Evolutionary conservation across 176 grass and related monocot species (phyloP).

Genomic region (Eragrostis curvula): DNA sequence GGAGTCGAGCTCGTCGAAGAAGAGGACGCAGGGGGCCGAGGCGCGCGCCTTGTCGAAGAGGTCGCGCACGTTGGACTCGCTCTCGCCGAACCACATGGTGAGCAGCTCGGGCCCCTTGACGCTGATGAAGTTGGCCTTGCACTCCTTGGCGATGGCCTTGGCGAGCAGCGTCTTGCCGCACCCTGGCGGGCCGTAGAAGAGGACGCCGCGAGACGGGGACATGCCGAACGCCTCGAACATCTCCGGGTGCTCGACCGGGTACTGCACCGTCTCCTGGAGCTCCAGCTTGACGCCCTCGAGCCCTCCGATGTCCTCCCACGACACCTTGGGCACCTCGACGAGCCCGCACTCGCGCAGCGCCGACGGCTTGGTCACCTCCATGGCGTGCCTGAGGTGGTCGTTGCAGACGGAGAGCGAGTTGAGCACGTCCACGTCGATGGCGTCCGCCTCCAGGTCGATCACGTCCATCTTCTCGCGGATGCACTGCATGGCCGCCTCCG

Average conservation of each 20-base stretch:
- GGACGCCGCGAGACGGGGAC: background rate
- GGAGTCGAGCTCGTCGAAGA: background rate
- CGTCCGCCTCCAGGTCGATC: background rate
- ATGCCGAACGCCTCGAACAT: background rate
- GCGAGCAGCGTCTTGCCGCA: background rate
- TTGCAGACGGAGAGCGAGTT: background rate
- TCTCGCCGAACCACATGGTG: background rate
- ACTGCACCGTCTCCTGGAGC: background rate
- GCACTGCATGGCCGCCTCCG: background rate
- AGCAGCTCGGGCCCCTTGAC: background rate
- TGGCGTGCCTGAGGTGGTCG: background rate
- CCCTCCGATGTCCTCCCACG: background rate
- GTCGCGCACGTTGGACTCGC: background rate
- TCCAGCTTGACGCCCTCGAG: background rate
- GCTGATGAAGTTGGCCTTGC: background rate
- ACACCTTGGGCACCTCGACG: background rate
- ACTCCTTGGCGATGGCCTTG: background rate
- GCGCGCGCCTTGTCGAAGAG: background rate
- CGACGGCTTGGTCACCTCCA: background rate
- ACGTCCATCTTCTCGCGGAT: background rate
- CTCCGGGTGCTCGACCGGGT: background rate
- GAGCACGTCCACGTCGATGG: background rate
- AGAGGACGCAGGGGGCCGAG: background rate
- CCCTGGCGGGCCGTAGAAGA: background rate
- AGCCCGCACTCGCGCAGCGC: background rate